phyloP scores from a whole-genome alignment of 192 early-diverging fungal species.

The Backusella australiensis region DNA sequence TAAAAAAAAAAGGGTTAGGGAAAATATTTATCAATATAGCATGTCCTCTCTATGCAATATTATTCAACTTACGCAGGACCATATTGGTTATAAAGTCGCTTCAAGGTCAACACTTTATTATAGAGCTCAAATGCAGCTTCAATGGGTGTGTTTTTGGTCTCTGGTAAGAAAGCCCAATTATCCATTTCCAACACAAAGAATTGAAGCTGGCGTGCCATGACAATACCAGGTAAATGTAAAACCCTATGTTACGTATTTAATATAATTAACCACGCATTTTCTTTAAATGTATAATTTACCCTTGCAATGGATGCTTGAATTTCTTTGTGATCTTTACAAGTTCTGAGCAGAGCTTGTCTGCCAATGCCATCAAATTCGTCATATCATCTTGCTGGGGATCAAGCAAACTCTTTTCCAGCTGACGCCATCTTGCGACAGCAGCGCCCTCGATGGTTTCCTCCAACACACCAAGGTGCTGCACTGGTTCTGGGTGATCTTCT shows the following conservation, averaged over 20 bases:
- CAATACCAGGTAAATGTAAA: constrained; percentile 41
- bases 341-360: constrained; percentile 30
- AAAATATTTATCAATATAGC: background rate
- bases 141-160: constrained; percentile 43
- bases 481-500: constrained; percentile 24
- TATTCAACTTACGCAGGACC: constrained; percentile 41
- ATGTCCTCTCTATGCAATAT: background rate
- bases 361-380: constrained; percentile 29
- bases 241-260: constrained; percentile 2
- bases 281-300: background rate
- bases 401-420: constrained; percentile 19
- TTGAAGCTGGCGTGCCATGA: constrained; percentile 48
- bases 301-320: constrained; percentile 10
- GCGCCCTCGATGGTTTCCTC: constrained; percentile 38
- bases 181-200: constrained; percentile 57
- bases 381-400: constrained; percentile 30
- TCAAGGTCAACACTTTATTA: constrained; percentile 44
- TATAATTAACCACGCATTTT: background rate
- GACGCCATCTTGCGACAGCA: constrained; percentile 34
- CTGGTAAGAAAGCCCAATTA: constrained; percentile 48
- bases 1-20: no score
- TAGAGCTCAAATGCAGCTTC: constrained; percentile 52
- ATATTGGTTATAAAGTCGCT: constrained; percentile 45
- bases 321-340: constrained; percentile 18
- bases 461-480: constrained; percentile 22